These are phyloP conservation scores for Solanum rostratum DNA, from an alignment of 257 asterid genomes.

Conservation along the genomic window DNA sequence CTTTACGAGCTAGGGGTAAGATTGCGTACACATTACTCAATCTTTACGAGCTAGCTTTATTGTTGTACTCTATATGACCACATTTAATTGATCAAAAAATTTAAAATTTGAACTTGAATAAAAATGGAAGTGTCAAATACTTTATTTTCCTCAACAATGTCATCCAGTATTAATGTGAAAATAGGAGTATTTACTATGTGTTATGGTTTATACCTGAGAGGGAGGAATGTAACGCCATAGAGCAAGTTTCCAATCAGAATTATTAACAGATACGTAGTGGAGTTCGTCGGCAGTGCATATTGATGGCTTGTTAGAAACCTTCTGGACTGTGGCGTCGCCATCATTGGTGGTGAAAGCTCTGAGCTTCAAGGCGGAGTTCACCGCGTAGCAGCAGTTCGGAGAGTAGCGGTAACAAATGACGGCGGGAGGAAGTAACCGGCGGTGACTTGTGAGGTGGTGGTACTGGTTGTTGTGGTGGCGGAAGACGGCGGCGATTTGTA, in stretches of 20 bases:
- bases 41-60: not conserved
- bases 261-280: constrained; percentile 64
- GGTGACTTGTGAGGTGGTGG: constrained; percentile 7
- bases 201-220: constrained; percentile 34
- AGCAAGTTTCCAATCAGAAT: constrained; percentile 71
- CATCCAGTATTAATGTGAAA: not conserved
- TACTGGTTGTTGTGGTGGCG: constrained; percentile 26
- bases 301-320: constrained; percentile 48
- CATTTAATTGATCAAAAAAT: not conserved
- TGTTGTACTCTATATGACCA: not conserved
- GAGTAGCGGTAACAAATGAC: constrained; percentile 28
- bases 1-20: too few species aligned
- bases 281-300: constrained; percentile 96
- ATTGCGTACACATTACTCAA: too few species aligned
- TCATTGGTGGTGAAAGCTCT: constrained; percentile 43
- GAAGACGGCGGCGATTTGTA: constrained; percentile 52
- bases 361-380: not conserved
- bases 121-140: not conserved
- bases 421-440: constrained; percentile 21
- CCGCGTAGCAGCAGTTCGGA: constrained; percentile 4
- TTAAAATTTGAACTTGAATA: not conserved
- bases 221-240: constrained; percentile 93
- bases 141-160: not conserved
- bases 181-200: not conserved
- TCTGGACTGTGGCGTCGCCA: constrained; percentile 14